Evolutionary conservation across 305 asterid genomes (phyloP).

Genomic region (Fraxinus baroniana): DNA sequence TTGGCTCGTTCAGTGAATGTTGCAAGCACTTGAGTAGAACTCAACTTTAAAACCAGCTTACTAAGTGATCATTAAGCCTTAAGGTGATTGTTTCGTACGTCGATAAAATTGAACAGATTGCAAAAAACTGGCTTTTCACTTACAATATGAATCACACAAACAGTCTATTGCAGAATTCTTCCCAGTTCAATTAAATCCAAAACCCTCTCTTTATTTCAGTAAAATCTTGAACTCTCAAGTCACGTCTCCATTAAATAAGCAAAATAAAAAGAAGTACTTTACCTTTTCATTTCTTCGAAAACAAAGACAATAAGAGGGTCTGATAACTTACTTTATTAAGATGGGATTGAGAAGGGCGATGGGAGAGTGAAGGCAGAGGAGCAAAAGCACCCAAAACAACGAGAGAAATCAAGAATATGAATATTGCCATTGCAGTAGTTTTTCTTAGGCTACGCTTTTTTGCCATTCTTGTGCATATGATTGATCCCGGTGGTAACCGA

Average conservation of each 20-base stretch:
- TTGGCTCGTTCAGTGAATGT: neutral
- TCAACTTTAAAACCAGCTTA: neutral
- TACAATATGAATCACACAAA: neutral
- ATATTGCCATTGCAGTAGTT: slow-evolving; percentile 15
- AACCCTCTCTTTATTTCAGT: slow-evolving; percentile 11
- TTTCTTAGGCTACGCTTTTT: slow-evolving; percentile 32
- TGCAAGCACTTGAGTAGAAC: neutral
- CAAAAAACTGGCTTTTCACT: neutral
- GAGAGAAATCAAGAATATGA: slow-evolving; percentile 40
- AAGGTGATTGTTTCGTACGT: neutral
- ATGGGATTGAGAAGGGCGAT: slow-evolving; percentile 30
- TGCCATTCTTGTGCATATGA: slow-evolving; percentile 37
- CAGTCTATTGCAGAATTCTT: neutral
- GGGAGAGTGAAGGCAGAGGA: slow-evolving; percentile 54
- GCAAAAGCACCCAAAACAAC: slow-evolving; percentile 50
- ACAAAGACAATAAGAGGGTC: neutral
- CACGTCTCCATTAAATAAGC: neutral
- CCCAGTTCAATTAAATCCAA: slow-evolving; percentile 8
- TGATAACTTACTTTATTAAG: slow-evolving; percentile 32
- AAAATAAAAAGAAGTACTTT: neutral
- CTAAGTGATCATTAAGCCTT: neutral
- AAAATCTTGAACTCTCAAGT: neutral
- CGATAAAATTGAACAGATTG: neutral
- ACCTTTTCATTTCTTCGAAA: neutral
- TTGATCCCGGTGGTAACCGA: slow-evolving; percentile 12